Evolutionary conservation across 176 grass and related monocot species (phyloP), one percentile per base, ranked within the genome.

Genomic region (Oryza rufipogon): DNA sequence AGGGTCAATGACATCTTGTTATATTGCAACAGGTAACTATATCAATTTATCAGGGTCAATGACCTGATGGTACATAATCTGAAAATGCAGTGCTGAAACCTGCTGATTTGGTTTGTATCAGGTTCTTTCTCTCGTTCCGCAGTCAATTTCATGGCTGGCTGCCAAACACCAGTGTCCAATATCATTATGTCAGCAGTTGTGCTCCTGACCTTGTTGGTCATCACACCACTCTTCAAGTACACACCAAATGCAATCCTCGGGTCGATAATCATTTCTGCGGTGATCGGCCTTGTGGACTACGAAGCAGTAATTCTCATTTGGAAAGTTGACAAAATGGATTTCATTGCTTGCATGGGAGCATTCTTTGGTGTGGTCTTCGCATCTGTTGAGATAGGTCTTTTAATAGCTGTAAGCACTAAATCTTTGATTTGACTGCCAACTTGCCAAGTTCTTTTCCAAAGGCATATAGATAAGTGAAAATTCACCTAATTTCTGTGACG

Each of bases 311-410:
- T 83, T 78, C 91, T 99, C 42, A 99, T 94, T 45, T 99, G 96
- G 96, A 96, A 99, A 81, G 86, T 99, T 58, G 96, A 99, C 71
- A 99, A 99, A 63, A 84, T 99, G 66, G 96, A 99, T 81, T 96
- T 99, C 33, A 86, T 99, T 49, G 93, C 96, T 17, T 99, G 93
- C 80, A 96, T 96, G 91, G 96, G 96, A 84, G 96, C 96, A 61
- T 99, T 99, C 79, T 85, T 96, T 1, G 96, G 96, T 49, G 93
- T 96, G 44, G 78, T 99, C 42, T 96, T 99, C 41, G 68, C 76
- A 72, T 94, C 91, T 1, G 96, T 99, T 17, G 96, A 99, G 81
- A 94, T 94, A 77, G 96, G 96, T 61, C 91, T 98, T 42, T 77
- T 99, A 78, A 94, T 99, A 70, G 87, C 96, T 72, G 96, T 99